Evolutionary conservation across 305 asterid genomes (phyloP), one percentile per base, ranked within the genome.

Genomic region (Coffea humblotiana): DNA sequence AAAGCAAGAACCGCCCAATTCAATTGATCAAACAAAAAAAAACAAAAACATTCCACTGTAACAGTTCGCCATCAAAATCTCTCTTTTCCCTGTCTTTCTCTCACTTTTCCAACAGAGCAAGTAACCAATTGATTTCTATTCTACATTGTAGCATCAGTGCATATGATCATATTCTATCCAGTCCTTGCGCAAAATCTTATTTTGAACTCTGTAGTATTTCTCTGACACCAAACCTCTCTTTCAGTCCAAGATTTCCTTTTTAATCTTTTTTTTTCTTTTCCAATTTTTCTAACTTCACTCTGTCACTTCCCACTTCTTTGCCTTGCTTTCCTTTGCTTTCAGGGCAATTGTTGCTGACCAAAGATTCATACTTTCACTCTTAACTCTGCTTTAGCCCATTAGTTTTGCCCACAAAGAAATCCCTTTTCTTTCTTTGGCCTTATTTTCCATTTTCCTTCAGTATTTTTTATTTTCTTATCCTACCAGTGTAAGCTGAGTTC

Each of bases 221-320:
- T 84, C 93, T 87, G 88, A 87, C 89, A 81, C 83, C 86, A 87
- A 84, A 79, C 85, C 80, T 85, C 82, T 90, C 94, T 95, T 95
- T 90, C 86, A 91, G 90, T 89, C 92, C 85, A 95, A 93, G 93
- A 82, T 91, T 90, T 84, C 79, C 82, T 81, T 70, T 63, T 43
- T 71, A 23, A 63, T 74, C 73, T 77, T 82, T 71, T 43, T 43
- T 45, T n/a, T 56, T 23, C 18, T 32, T 60, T 45, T 64, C 47
- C 45, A 6, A 40, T 14, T 47, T 64, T 32, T 43, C 60, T 61
- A 29, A 52, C 77, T 74, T 16, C 67, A 52, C 43, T 72, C 7
- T 48, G 13, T 72, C 76, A 72, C 74, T 72, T 25, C 11, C 76
- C 76, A 72, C 61, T 72, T 13, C 54, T 10, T 52, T 56, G 27